These are phyloP conservation scores for Pythium aristosporum DNA, from an alignment of 352 stramenopile genomes.

Conservation along the genomic window DNA sequence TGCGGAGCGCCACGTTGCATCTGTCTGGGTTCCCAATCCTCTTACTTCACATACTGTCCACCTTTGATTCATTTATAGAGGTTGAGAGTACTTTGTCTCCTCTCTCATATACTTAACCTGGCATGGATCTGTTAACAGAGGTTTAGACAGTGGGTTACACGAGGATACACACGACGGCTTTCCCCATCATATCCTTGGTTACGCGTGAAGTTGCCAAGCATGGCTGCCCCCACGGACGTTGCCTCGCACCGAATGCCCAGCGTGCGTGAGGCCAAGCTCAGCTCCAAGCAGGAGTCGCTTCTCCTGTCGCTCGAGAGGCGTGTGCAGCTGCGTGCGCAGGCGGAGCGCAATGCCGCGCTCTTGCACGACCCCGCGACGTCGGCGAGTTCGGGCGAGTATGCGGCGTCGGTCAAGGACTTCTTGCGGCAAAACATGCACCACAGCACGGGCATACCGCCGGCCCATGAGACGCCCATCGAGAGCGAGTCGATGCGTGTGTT, in stretches of 20 bases:
- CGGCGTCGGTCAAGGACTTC: slow-evolving; percentile 48
- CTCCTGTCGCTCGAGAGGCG: slow-evolving; percentile 59
- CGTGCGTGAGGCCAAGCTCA: slow-evolving; percentile 49
- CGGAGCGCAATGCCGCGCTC: slow-evolving; percentile 41
- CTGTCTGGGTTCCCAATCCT: no score
- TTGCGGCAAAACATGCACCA: slow-evolving; percentile 19
- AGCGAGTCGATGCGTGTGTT: slow-evolving; percentile 23
- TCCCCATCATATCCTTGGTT: not conserved
- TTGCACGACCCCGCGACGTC: slow-evolving; percentile 17
- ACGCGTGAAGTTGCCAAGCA: not conserved
- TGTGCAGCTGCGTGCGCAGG: slow-evolving; percentile 53
- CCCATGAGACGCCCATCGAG: not conserved
- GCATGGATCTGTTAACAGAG: not conserved
- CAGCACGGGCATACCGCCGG: not conserved
- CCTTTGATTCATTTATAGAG: no score
- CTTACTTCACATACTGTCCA: no score
- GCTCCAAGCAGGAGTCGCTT: slow-evolving; percentile 45
- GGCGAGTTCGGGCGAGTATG: not conserved
- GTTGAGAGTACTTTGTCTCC: no score
- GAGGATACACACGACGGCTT: not conserved
- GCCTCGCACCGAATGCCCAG: slow-evolving; percentile 11
- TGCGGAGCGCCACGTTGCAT: no score
- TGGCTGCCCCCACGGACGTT: not conserved
- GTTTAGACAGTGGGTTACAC: not conserved
- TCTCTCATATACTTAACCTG: not conserved